These are phyloP conservation scores for Vararia minispora DNA, from an alignment of 768 basidiomycete genomes.

Conservation along the genomic window DNA sequence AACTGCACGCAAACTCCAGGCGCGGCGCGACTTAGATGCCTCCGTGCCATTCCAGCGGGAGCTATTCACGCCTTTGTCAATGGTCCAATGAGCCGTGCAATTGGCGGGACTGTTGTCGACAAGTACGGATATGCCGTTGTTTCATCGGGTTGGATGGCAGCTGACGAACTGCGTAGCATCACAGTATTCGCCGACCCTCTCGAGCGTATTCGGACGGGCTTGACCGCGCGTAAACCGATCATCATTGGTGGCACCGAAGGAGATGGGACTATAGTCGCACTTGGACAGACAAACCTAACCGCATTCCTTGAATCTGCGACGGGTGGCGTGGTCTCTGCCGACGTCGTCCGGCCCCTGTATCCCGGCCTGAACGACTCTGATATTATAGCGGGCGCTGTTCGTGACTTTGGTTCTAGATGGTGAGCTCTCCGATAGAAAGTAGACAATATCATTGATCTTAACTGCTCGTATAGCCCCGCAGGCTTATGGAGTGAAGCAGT, in stretches of 20 bases:
- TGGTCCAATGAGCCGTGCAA: conserved; percentile 2
- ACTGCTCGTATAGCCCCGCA: conserved; percentile 1
- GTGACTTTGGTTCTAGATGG: conserved; percentile 4
- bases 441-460: too few species aligned
- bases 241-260: conserved; percentile 4
- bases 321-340: background rate
- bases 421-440: too few species aligned
- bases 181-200: conserved; percentile 4
- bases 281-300: background rate
- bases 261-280: background rate
- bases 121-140: background rate
- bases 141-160: background rate
- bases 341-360: background rate
- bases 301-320: background rate
- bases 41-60: conserved; percentile 14
- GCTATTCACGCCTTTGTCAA: conserved; percentile 12
- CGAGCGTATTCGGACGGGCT: conserved; percentile 3
- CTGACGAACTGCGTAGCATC: background rate
- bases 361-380: conserved; percentile 2
- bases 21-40: conserved; percentile 14
- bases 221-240: conserved; percentile 2
- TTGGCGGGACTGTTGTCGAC: conserved; percentile 2
- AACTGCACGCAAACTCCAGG: conserved; percentile 16
- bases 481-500: conserved; percentile 7
- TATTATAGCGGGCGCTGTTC: background rate